Evolutionary conservation across 2,329 filamentous ascomycete genomes (phyloP), one percentile per base, ranked within the genome.

Genomic region (Nothomitra cinnamomea): DNA sequence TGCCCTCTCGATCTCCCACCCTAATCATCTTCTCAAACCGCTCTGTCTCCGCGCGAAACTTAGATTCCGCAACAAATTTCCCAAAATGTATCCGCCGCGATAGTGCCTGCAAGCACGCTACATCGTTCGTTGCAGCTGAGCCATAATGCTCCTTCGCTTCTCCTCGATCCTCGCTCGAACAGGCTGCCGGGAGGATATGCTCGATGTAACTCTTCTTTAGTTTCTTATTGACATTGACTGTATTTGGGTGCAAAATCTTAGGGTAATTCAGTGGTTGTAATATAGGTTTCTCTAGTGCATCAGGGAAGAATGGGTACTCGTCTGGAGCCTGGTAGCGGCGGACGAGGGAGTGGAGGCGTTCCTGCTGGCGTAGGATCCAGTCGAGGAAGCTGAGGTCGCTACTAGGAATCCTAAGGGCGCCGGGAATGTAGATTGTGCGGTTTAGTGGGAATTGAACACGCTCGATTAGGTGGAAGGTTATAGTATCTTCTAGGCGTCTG

Each of bases 361-460:
- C 92, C 65, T 95, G 87, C 67, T 95, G 85, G 60, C 76, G 77
- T 25, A 96, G 80, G 65, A 95, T 84, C 85, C 90, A 98, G 74
- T 96, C 92, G 66, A 94, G 80, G 65, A 98, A 86, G 66, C 83
- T 88, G 54, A 92, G 77, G 52, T 78, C 66, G 66, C 74, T 78
- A 64, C 80, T 71, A 17, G 87, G 88, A 58, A 96, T 83, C 32
- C 78, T 72, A 47, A 96, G 76, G n/a, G 85, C 86, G 56, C 84
- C 85, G 6, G 87, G 78, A 12, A 72, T 68, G 71, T 98, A 98
- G 68, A 96, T 89, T 62, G 82, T 87, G 64, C 78, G 74, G 71
- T 95, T 96, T 59, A 94, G 77, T 2, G 90, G 87, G 68, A 96
- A 98, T 67, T 98, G 92, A n/a, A 90, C 90, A 41, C 92, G 83